phyloP scores from a whole-genome alignment of 768 basidiomycete species.

The Termitomyces titanicus region DNA sequence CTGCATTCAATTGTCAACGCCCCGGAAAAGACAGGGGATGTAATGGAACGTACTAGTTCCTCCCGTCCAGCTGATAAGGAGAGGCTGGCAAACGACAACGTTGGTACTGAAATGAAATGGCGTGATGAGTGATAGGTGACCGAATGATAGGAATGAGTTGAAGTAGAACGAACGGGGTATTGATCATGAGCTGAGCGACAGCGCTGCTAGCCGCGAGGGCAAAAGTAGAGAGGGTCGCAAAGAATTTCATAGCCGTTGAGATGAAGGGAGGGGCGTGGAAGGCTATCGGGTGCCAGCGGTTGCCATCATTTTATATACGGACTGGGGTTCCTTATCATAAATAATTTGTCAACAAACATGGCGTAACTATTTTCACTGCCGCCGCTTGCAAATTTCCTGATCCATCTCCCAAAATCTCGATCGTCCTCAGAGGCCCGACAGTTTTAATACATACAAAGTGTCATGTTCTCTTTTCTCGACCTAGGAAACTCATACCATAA shows the following conservation, averaged over 20 bases:
- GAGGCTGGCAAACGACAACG: constrained; percentile 56
- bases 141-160: not conserved
- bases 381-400: constrained; percentile 21
- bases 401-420: not conserved
- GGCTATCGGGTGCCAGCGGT: constrained; percentile 19
- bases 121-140: not conserved
- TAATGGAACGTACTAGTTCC: constrained; percentile 44
- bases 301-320: constrained; percentile 17
- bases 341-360: constrained; percentile 21
- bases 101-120: constrained; percentile 32
- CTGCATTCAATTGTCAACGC: constrained; percentile 30
- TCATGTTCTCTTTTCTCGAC: not conserved
- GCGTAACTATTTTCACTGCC: constrained; percentile 16
- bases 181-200: constrained; percentile 45
- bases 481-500: no score
- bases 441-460: no score
- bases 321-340: constrained; percentile 4
- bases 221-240: constrained; percentile 36
- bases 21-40: not conserved
- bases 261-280: constrained; percentile 20
- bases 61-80: constrained; percentile 50
- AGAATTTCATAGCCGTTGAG: constrained; percentile 43
- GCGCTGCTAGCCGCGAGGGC: constrained; percentile 38
- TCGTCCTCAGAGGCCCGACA: not conserved
- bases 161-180: constrained; percentile 63